Conservation (phyloP, 1,284 basidiomycete species). For the Cutaneotrichosporon cavernicola region DNA sequence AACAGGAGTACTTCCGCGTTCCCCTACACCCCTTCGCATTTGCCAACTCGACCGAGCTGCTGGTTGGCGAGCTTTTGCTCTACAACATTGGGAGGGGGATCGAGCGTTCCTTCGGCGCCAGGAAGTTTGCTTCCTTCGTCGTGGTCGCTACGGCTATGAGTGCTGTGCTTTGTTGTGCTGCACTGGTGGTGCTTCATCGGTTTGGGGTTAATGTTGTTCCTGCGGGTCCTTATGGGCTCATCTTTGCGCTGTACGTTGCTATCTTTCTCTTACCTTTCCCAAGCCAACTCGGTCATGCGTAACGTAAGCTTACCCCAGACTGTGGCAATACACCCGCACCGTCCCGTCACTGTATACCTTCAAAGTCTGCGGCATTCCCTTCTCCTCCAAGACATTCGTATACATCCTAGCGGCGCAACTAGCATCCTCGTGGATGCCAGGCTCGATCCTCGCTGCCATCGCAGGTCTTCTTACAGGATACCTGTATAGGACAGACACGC, state of each 20-base stretch:
- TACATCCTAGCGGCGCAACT: conserved; percentile 71
- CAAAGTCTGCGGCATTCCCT: conserved; percentile 67
- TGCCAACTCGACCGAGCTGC: conserved; percentile 78
- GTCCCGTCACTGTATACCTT: conserved; percentile 74
- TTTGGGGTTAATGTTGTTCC: conserved; percentile 70
- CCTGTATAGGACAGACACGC: conserved; percentile 75
- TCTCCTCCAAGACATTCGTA: conserved; percentile 71
- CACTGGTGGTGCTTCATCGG: conserved; percentile 63
- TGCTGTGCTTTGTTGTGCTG: conserved; percentile 65
- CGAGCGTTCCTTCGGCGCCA: conserved; percentile 79
- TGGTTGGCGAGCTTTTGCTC: conserved; percentile 71
- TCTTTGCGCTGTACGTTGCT: conserved; percentile 52
- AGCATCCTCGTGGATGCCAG: conserved; percentile 64
- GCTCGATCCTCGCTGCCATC: conserved; percentile 62
- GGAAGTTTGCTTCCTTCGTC: conserved; percentile 83
- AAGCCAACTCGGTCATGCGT: not conserved
- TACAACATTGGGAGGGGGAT: conserved; percentile 71
- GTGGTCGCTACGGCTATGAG: conserved; percentile 65
- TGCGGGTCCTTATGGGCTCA: conserved; percentile 68
- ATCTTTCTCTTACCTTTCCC: not conserved
- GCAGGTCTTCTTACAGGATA: conserved; percentile 69
- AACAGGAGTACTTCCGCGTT: conserved; percentile 76
- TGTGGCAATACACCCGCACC: conserved; percentile 76
- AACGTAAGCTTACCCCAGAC: conserved; percentile 48
- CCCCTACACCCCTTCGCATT: conserved; percentile 72